Base-by-base conservation (phyloP, 257 asterid genomes). In the Penstemon newberryi region DNA sequence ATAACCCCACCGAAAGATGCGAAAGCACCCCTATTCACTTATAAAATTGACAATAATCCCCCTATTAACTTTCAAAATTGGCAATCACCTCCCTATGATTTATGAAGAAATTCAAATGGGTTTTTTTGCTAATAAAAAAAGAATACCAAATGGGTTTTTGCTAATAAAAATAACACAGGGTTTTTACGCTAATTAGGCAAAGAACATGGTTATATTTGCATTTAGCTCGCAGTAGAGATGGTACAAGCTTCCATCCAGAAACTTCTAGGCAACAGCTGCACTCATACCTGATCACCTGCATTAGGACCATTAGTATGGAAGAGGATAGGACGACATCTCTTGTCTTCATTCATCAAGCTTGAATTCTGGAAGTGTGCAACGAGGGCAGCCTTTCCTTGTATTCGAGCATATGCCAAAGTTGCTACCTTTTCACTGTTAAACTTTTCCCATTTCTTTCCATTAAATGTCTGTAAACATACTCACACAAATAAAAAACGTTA, bases 301-400 rank as follows among this genome's bases (percentile, higher is more conserved):
- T 94, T 91, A n/a, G 96, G 99, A 78, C 99, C 99, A 79, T 94
- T 96, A 15, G 99, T 89, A 70, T 89, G 96, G 81, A 94, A 91
- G 68, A 94, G 98, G 51, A 94, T 91, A 51, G 98, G 99, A 51
- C 99, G 94, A 71, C 99, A 94, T 67, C 99, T 84, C 83, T 94
- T 94, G 80, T 94, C 99, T 80, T 94, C 99, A 71, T 89, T 94
- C 99, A 94, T 94, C 89, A 94, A 81, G 88, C 99, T 94, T 62
- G 98, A 94, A 74, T 94, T 94, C 88, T 91, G 99, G 82, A 91
- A 94, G 73, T 94, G 99, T 8, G 99, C 95, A 81, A 94, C 76
- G 72, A 94, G 96, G 42, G 99, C 97, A 67, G 92, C 70, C 81
- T 91, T 91, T 59, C 99, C 99, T 82, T 94, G 99, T 68, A 94